Conservation (phyloP, 108 stramenopile genomes). For the Seminavis robusta region DNA sequence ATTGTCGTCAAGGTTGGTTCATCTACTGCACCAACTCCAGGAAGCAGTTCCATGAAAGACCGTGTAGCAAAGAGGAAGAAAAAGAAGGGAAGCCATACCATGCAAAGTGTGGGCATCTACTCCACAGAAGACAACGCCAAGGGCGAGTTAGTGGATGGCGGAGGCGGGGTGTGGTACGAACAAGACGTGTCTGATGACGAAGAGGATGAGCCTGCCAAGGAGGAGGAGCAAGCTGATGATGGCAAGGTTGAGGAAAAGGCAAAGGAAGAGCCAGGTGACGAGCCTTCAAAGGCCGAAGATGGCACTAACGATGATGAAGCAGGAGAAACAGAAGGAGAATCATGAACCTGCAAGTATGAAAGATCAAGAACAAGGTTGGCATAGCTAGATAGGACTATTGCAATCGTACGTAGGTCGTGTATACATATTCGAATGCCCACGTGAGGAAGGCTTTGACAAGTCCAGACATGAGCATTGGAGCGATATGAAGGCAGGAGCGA, state of each 20-base stretch:
- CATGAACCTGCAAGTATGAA: too few relatives aligned
- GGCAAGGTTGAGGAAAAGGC: background rate
- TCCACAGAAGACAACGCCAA: slow-evolving; percentile 80
- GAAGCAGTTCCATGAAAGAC: slow-evolving; percentile 44
- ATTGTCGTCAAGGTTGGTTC: slow-evolving; percentile 63
- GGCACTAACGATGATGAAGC: too few relatives aligned
- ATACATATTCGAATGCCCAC: too few relatives aligned
- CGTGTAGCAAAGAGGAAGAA: slow-evolving; percentile 60
- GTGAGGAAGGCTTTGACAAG: too few relatives aligned
- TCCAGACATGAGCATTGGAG: too few relatives aligned
- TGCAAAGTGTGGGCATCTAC: slow-evolving; percentile 89
- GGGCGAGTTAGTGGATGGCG: slow-evolving; percentile 79
- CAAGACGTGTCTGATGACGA: slow-evolving; percentile 81
- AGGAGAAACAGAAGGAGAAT: too few relatives aligned
- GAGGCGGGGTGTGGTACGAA: slow-evolving; percentile 82
- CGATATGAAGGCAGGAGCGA: too few relatives aligned
- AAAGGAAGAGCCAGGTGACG: background rate
- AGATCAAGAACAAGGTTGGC: too few relatives aligned
- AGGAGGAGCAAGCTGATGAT: slow-evolving; percentile 4
- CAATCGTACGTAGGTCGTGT: too few relatives aligned
- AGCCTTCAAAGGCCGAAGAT: too few relatives aligned
- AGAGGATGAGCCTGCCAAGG: slow-evolving; percentile 38
- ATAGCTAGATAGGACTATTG: too few relatives aligned
- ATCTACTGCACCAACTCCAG: slow-evolving; percentile 1
- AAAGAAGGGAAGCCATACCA: slow-evolving; percentile 79